A percentile compares a stretch with the other conserved stretches of the same genome.
phyloP scores from a whole-genome alignment of 805 yeast species.

The Candida nanaspora region DNA sequence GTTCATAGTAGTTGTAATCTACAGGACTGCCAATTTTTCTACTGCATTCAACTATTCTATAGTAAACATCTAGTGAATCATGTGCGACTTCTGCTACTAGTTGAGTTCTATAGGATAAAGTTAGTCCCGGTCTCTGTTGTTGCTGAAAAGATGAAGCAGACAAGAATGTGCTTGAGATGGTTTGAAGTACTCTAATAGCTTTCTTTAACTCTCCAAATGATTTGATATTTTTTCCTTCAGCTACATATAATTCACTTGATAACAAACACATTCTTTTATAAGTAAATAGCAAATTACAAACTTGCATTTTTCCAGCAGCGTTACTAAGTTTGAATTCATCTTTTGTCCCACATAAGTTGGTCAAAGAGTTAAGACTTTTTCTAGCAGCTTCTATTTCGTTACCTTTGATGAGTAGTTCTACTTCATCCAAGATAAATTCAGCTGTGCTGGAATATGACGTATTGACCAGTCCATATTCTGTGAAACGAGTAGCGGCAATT shows the following conservation, averaged over 20 bases:
- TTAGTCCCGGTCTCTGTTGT: slow-evolving; percentile 9
- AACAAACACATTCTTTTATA: slow-evolving; percentile 31
- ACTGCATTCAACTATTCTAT: background rate
- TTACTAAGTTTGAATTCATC: slow-evolving; percentile 23
- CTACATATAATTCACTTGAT: slow-evolving; percentile 19
- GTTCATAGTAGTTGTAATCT: background rate
- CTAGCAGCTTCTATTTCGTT: slow-evolving; percentile 10
- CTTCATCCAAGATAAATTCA: background rate
- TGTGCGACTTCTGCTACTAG: slow-evolving; percentile 30
- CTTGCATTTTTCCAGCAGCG: slow-evolving; percentile 12
- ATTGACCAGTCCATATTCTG: too few relatives aligned
- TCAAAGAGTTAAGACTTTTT: slow-evolving; percentile 19
- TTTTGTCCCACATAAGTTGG: slow-evolving; percentile 18
- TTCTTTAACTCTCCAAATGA: slow-evolving; percentile 36
- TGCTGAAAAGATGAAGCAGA: slow-evolving; percentile 6
- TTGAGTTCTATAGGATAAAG: slow-evolving; percentile 12
- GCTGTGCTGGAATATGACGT: background rate
- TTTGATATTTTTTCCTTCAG: slow-evolving; percentile 9
- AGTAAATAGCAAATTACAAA: slow-evolving; percentile 14
- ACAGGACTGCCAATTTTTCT: background rate
- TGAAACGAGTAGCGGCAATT: too few relatives aligned
- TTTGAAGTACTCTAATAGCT: slow-evolving; percentile 42
- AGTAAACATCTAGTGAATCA: background rate
- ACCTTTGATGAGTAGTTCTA: background rate
- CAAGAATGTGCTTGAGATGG: slow-evolving; percentile 40